Base-by-base conservation (phyloP, 768 basidiomycete genomes). In the Russula abietina region DNA sequence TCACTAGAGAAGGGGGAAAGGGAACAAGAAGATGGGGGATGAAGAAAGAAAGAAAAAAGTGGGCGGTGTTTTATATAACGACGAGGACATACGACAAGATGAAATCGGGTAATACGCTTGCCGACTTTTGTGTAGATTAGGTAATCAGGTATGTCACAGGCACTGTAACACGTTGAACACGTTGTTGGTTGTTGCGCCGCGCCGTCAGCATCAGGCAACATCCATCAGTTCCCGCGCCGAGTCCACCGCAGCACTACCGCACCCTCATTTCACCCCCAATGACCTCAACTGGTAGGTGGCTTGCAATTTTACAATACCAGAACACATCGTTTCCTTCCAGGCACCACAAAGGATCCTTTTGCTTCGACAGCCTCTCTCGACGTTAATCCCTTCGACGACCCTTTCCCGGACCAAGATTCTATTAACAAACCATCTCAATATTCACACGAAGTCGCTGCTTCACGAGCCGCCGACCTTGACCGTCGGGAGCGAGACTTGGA, bases 371-470 rank as follows among this genome's bases (percentile, higher is more conserved):
- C 90, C 70, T 90, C 90, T 3, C 86, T 93, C 55, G 92, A 93
- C 71, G 79, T 83, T 59, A 95, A 95, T 73, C 92, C 92, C 2
- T 95, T 95, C 71, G 91, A 92, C 69, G 93, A 95, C 81, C 90
- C 89, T 36, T 70, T 77, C n/a, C 74, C 80, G 2, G 68, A 73
- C 57, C 72, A 76, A 24, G 61, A 60, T 22, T 59, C 68, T 9
- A 33, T 45, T 54, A 67, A 53, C 54, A 69, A 59, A 38, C 59
- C 60, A 28, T 51, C 63, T 57, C 68, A 57, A 57, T 62, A 59
- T 61, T 65, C 71, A 65, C 66, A 58, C 62, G 73, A 66, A 60
- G 67, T 64, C 74, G 67, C 57, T 70, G 81, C 75, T 22, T 69
- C 77, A 22, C 77, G 82, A 39, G 68, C 81, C 17, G 88, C 86